Conservation (phyloP, 768 basidiomycete species). For the Phallus indusiatus region DNA sequence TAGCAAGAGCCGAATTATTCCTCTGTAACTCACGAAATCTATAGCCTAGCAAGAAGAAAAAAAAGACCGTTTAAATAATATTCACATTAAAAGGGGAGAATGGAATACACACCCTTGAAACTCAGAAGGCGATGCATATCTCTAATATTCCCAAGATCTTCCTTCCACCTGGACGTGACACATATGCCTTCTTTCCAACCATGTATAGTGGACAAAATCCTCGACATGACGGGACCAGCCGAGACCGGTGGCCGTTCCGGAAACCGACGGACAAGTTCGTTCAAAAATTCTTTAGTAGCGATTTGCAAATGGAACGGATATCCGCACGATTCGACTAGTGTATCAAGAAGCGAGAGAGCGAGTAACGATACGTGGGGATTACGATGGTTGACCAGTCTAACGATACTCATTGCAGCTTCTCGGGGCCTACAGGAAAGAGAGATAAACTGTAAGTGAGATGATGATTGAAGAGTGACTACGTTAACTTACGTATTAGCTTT, state of each 20-base stretch:
- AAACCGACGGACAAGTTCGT: conserved; percentile 95
- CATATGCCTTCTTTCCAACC: conserved; percentile 95
- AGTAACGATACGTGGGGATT: conserved; percentile 88
- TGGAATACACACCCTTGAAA: conserved; percentile 74
- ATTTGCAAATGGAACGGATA: conserved; percentile 97
- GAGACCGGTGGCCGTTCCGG: conserved; percentile 96
- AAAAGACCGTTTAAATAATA: background rate
- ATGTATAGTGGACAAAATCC: conserved; percentile 87
- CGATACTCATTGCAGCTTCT: conserved; percentile 81
- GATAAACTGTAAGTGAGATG: background rate
- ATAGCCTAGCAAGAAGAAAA: conserved; percentile 12
- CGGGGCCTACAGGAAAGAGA: conserved; percentile 49
- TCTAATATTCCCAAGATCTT: conserved; percentile 91
- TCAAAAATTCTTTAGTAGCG: conserved; percentile 94
- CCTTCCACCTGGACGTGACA: conserved; percentile 80
- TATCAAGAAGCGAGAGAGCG: conserved; percentile 78
- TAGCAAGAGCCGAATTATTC: conserved; percentile 1
- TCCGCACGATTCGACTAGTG: conserved; percentile 90
- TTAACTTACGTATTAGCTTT: conserved; percentile 86
- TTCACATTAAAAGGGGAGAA: no score
- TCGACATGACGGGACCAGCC: conserved; percentile 89
- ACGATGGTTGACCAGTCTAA: conserved; percentile 80
- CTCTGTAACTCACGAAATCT: conserved; percentile 17
- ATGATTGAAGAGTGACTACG: background rate
- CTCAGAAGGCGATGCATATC: conserved; percentile 94